Conservation (phyloP, 2,329 filamentous ascomycete species). For the Aspergillus fumigatus region DNA sequence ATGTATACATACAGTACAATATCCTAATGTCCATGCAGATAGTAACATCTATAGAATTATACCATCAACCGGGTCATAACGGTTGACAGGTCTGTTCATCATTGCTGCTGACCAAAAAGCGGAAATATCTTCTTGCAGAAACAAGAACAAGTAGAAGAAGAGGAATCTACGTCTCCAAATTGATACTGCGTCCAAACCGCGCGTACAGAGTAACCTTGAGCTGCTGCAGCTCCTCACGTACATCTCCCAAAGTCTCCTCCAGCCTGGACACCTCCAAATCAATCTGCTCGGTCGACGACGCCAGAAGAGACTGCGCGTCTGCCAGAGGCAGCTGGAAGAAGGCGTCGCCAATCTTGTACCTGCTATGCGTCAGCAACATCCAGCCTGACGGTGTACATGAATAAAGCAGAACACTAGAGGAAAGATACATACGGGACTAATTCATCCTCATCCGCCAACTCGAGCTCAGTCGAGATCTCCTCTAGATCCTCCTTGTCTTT, state of each 20-base stretch:
- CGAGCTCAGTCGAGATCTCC: constrained; percentile 83
- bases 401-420: neutral
- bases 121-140: constrained; percentile 1
- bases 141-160: neutral
- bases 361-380: constrained; percentile 36
- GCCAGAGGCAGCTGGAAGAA: constrained; percentile 83
- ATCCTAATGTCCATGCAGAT: neutral
- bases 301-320: constrained; percentile 82
- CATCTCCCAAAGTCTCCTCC: constrained; percentile 68
- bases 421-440: constrained; percentile 72
- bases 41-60: neutral
- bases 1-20: neutral
- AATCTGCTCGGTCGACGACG: constrained; percentile 64
- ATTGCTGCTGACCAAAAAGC: neutral
- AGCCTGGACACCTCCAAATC: constrained; percentile 71
- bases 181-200: constrained; percentile 93
- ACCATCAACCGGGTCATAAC: neutral
- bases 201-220: constrained; percentile 92
- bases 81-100: neutral
- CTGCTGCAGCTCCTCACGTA: constrained; percentile 82
- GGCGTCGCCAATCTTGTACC: constrained; percentile 94
- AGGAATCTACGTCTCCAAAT: constrained; percentile 70
- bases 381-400: neutral
- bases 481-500: constrained; percentile 99
- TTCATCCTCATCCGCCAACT: constrained; percentile 93